These are phyloP conservation scores for Tuctoria greenei DNA, from an alignment of 176 grass and related monocot genomes.

Conservation along the genomic window DNA sequence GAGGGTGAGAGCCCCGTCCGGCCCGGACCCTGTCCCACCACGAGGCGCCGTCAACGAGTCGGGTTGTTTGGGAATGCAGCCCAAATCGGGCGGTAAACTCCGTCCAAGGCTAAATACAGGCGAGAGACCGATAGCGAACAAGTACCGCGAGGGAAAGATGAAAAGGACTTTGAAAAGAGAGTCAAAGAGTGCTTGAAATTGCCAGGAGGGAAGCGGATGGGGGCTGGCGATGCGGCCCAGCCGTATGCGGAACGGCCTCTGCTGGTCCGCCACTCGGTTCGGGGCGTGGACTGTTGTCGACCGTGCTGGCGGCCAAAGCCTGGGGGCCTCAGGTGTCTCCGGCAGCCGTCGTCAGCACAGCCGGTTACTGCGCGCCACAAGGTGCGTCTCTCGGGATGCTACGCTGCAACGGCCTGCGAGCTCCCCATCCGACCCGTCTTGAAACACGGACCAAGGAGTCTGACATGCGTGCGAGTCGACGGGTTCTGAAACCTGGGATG, in stretches of 20 bases:
- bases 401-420: slow-evolving; percentile 32
- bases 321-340: too few species aligned
- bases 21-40: slow-evolving; percentile 54
- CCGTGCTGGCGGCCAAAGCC: too few species aligned
- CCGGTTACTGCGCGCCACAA: not conserved
- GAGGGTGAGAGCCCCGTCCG: slow-evolving; percentile 62
- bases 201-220: slow-evolving; percentile 73
- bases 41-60: slow-evolving; percentile 53
- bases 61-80: slow-evolving; percentile 67
- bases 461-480: slow-evolving; percentile 59
- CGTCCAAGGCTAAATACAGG: slow-evolving; percentile 64
- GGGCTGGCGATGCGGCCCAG: slow-evolving; percentile 52
- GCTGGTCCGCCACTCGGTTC: too few species aligned
- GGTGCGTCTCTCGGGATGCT: not conserved
- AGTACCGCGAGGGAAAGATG: slow-evolving; percentile 69
- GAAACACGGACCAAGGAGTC: slow-evolving; percentile 89
- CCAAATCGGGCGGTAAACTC: slow-evolving; percentile 59
- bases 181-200: slow-evolving; percentile 78
- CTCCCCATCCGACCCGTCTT: slow-evolving; percentile 76
- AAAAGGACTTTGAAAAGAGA: slow-evolving; percentile 85
- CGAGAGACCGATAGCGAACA: slow-evolving; percentile 69
- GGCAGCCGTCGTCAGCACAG: too few species aligned
- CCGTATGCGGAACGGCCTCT: slow-evolving; percentile 25
- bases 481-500: too few species aligned
- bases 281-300: too few species aligned